These are phyloP conservation scores for Botrytis pseudocinerea DNA, from an alignment of 2,329 filamentous ascomycete genomes.

Conservation along the genomic window DNA sequence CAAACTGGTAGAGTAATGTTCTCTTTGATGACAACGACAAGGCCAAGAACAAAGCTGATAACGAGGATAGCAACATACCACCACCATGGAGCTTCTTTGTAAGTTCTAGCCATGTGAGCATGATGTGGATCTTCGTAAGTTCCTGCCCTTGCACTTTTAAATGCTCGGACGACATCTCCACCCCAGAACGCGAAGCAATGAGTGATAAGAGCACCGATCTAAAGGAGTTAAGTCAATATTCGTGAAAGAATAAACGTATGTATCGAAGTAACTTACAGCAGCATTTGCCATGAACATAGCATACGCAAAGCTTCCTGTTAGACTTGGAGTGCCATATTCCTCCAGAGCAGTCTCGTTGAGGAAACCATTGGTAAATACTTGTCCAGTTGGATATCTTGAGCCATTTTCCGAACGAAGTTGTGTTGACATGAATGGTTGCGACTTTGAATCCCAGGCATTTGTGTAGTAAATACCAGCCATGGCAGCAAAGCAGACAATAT, in stretches of 20 bases:
- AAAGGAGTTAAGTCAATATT: constrained; percentile 18
- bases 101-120: constrained; percentile 50
- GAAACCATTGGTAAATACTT: constrained; percentile 45
- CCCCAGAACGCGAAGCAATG: constrained; percentile 59
- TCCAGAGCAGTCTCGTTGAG: constrained; percentile 47
- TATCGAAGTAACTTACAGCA: constrained; percentile 46
- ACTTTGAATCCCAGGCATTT: constrained; percentile 45
- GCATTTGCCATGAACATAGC: constrained; percentile 58
- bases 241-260: accelerated
- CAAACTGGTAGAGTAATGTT: constrained; percentile 45
- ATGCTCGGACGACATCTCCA: constrained; percentile 51
- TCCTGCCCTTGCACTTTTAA: constrained; percentile 48
- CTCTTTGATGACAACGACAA: constrained; percentile 44
- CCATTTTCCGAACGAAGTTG: constrained; percentile 44
- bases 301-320: constrained; percentile 54
- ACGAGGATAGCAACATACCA: constrained; percentile 53
- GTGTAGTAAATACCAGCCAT: constrained; percentile 51
- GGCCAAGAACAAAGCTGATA: constrained; percentile 49
- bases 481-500: constrained; percentile 50
- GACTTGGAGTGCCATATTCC: constrained; percentile 48
- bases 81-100: constrained; percentile 52
- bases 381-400: constrained; percentile 46
- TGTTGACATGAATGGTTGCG: constrained; percentile 48
- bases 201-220: constrained; percentile 56
- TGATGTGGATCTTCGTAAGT: constrained; percentile 50